Percentiles rank a stretch among this genome's conserved stretches.
Evolutionary conservation across 73 alveolate species (phyloP).

Genomic region (Tetrahymena elliotti): DNA sequence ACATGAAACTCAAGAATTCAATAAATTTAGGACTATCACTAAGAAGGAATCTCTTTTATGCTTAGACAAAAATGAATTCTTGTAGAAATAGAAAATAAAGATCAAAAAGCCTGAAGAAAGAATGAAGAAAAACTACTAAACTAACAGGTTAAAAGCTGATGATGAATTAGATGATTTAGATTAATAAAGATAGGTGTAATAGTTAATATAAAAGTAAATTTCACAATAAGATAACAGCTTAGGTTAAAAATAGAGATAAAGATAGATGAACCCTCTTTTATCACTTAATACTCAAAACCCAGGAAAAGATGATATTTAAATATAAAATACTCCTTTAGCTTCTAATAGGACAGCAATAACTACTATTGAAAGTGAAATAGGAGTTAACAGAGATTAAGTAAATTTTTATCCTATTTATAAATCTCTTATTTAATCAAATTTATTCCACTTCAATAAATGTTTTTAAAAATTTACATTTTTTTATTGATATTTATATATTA

Average conservation of each 20-base stretch:
- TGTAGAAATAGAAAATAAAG: not conserved
- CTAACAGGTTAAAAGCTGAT: not conserved
- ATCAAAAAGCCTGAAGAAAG: not conserved
- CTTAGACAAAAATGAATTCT: not conserved
- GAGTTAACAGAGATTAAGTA: not conserved
- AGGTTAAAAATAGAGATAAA: not conserved
- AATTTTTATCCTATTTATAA: not conserved
- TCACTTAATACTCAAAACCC: not conserved
- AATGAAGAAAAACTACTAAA: not conserved
- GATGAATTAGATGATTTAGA: not conserved
- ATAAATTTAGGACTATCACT: not conserved
- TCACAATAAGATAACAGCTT: not conserved
- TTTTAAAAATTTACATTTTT: too few species aligned
- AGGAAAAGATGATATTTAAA: not conserved
- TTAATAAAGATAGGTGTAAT: not conserved
- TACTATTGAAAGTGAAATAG: not conserved
- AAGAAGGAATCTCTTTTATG: not conserved
- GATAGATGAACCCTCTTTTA: too few species aligned
- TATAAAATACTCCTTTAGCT: not conserved
- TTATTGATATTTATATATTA: too few species aligned
- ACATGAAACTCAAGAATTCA: not conserved
- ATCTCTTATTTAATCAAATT: too few species aligned
- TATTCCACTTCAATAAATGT: too few species aligned
- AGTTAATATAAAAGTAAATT: too few species aligned
- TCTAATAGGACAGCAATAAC: not conserved